A percentile compares a stretch with the other conserved stretches of the same genome.
phyloP scores from a whole-genome alignment of 345 rosid genomes.

The Melaleuca alternifolia region DNA sequence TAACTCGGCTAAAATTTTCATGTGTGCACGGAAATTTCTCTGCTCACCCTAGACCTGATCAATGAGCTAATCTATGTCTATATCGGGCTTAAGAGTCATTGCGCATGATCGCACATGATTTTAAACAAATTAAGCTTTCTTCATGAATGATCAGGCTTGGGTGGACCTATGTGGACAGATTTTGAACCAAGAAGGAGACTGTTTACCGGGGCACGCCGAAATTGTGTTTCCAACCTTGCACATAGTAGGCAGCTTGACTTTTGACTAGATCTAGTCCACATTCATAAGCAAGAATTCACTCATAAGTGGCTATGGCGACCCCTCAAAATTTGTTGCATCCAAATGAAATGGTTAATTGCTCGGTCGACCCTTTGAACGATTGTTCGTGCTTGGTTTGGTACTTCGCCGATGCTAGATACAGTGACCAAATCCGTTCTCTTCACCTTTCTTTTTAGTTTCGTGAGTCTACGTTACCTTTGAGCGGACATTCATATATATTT shows the following conservation, averaged over 20 bases:
- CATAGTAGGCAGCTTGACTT: rapidly evolving
- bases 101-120: background rate
- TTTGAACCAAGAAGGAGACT: background rate
- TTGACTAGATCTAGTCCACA: too few species aligned
- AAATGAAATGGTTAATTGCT: background rate
- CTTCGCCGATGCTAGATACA: background rate
- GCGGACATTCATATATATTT: background rate
- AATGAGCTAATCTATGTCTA: background rate
- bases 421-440: background rate
- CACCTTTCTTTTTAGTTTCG: background rate
- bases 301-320: rapidly evolving
- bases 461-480: background rate
- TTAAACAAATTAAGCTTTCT: background rate
- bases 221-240: background rate
- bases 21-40: background rate
- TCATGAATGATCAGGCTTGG: background rate
- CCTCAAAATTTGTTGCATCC: background rate
- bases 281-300: background rate
- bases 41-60: background rate
- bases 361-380: background rate
- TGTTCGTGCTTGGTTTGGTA: background rate
- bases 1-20: background rate
- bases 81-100: background rate
- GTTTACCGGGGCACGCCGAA: background rate
- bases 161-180: background rate